Evolutionary conservation across 192 early-diverging fungal genomes (phyloP).

Genomic region (Diversispora eburnea): DNA sequence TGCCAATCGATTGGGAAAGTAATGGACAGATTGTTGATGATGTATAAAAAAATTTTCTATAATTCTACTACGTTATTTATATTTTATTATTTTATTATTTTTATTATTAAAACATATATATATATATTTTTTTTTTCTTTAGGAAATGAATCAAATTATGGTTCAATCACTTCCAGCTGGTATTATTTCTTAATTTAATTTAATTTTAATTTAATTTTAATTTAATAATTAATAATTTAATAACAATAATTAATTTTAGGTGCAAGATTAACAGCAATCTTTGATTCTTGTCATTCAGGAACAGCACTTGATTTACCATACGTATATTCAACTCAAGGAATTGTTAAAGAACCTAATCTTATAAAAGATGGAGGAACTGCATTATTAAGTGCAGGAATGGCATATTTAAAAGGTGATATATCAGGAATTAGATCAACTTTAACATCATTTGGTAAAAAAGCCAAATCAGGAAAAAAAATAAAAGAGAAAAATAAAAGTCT

Average conservation of each 20-base stretch:
- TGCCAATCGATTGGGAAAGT: constrained; percentile 51
- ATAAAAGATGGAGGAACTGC: constrained; percentile 46
- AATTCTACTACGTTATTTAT: too few relatives aligned
- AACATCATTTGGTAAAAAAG: constrained; percentile 45
- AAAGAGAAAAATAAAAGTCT: constrained; percentile 24
- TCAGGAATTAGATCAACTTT: constrained; percentile 40
- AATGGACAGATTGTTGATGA: constrained; percentile 70
- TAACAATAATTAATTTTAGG: constrained; percentile 34
- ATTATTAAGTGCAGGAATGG: constrained; percentile 43
- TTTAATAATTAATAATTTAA: not conserved
- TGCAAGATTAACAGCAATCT: constrained; percentile 74
- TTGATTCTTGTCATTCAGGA: constrained; percentile 85
- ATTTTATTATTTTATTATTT: too few relatives aligned
- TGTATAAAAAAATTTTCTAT: constrained; percentile 3
- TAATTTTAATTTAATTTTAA: not conserved
- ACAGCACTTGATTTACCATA: constrained; percentile 79
- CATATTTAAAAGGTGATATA: constrained; percentile 47
- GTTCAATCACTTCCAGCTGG: constrained; percentile 58
- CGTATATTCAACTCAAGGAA: constrained; percentile 67
- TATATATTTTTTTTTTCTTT: not conserved
- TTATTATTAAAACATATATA: too few relatives aligned
- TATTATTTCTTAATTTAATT: not conserved
- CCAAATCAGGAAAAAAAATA: constrained; percentile 35
- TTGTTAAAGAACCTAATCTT: constrained; percentile 47
- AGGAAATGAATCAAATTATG: constrained; percentile 69